A percentile compares a stretch with the other conserved stretches of the same genome.
Evolutionary conservation across 176 grass and related monocot genomes (phyloP).

Genomic region (Oryza glaberrima): DNA sequence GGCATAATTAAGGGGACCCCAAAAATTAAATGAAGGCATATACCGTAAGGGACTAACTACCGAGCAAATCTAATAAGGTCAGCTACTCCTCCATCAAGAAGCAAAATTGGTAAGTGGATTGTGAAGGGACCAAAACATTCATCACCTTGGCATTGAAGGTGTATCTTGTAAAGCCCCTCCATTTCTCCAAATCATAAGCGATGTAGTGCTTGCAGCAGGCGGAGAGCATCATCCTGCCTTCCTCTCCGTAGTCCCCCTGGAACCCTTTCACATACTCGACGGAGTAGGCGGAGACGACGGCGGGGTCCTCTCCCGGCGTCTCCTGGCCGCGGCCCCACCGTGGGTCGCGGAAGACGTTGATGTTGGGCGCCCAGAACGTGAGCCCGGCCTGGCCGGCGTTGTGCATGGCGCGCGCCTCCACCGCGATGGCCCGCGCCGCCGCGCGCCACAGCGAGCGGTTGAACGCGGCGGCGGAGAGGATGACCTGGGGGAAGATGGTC

Average conservation of each 20-base stretch:
- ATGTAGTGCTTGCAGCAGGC: constrained; percentile 94
- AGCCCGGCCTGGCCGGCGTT: constrained; percentile 84
- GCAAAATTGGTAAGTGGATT: background rate
- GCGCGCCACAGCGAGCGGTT: constrained; percentile 85
- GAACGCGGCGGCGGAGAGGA: constrained; percentile 81
- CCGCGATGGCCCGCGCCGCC: constrained; percentile 57
- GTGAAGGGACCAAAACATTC: background rate
- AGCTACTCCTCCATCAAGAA: background rate
- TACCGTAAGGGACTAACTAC: background rate
- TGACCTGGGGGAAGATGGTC: constrained; percentile 80
- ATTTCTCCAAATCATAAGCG: constrained; percentile 93
- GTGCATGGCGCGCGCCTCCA: constrained; percentile 91
- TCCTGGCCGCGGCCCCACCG: constrained; percentile 94
- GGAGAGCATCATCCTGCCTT: constrained; percentile 68
- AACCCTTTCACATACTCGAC: constrained; percentile 84
- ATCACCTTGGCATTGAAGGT: constrained; percentile 86
- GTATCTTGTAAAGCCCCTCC: constrained; percentile 64
- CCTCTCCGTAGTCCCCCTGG: constrained; percentile 60
- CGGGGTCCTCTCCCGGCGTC: constrained; percentile 89
- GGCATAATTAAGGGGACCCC: background rate
- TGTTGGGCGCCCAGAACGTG: constrained; percentile 96
- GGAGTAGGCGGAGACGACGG: constrained; percentile 65
- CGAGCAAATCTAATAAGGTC: background rate
- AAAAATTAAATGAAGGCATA: background rate
- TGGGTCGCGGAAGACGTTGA: constrained; percentile 94